These are phyloP conservation scores for Penstemon eatonii DNA, from an alignment of 257 asterid species.

Conservation along the genomic window DNA sequence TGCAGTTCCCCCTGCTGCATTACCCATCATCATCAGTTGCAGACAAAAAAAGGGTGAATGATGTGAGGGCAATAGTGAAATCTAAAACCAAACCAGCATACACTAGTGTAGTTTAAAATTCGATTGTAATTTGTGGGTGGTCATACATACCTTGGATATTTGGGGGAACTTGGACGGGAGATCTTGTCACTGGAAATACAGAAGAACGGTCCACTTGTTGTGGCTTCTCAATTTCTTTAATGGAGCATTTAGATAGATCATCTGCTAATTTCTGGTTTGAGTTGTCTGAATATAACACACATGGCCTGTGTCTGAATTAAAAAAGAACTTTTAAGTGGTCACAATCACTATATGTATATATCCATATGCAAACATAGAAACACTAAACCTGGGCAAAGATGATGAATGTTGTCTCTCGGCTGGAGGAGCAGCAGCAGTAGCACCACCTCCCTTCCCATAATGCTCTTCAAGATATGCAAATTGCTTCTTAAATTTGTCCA, in stretches of 20 bases:
- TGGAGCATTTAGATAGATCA: conserved; percentile 70
- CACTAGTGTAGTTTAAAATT: too few species aligned
- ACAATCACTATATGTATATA: too few species aligned
- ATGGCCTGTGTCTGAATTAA: conserved; percentile 51
- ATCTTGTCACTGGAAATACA: conserved; percentile 56
- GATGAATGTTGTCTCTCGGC: conserved; percentile 97
- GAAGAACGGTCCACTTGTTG: conserved; percentile 49
- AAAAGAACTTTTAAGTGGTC: conserved; percentile 11
- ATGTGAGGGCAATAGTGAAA: too few species aligned
- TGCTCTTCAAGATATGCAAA: conserved; percentile 95
- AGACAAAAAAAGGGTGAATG: too few species aligned
- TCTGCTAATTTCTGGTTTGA: conserved; percentile 49
- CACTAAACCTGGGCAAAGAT: conserved; percentile 79
- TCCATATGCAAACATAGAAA: background rate
- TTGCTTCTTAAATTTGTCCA: conserved; percentile 94
- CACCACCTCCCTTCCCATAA: conserved; percentile 69
- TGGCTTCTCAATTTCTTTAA: conserved; percentile 67
- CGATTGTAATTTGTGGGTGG: too few species aligned
- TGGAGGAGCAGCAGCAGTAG: conserved; percentile 33
- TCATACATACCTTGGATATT: conserved; percentile 62
- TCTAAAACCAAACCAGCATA: too few species aligned
- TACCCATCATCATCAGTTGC: background rate
- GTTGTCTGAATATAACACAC: conserved; percentile 69
- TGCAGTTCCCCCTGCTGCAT: conserved; percentile 56
- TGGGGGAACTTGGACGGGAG: conserved; percentile 83